Conservation (phyloP, 495 filamentous ascomycete genomes). For the Letharia columbiana region DNA sequence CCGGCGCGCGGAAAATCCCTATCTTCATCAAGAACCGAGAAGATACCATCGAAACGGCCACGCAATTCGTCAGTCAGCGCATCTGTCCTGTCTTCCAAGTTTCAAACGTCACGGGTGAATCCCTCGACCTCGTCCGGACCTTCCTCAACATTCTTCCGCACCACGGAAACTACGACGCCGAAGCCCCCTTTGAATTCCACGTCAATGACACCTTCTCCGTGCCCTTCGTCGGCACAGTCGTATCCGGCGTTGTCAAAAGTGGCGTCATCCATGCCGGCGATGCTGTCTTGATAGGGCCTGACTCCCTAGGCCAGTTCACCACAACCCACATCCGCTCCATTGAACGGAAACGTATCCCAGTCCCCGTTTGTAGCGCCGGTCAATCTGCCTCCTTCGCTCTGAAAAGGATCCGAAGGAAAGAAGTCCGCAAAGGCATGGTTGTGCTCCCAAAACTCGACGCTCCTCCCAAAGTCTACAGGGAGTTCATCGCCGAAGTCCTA, state of each 20-base stretch:
- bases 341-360: slow-evolving; percentile 87
- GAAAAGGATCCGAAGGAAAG: slow-evolving; percentile 75
- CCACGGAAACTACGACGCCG: slow-evolving; percentile 83
- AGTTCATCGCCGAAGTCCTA: slow-evolving; percentile 92
- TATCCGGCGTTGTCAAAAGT: slow-evolving; percentile 85
- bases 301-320: slow-evolving; percentile 84
- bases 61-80: slow-evolving; percentile 88
- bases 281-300: slow-evolving; percentile 79
- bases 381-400: slow-evolving; percentile 90
- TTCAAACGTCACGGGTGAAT: slow-evolving; percentile 91
- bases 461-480: slow-evolving; percentile 72
- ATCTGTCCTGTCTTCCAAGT: slow-evolving; percentile 98
- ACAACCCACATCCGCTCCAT: slow-evolving; percentile 87
- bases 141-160: slow-evolving; percentile 96
- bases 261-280: slow-evolving; percentile 87
- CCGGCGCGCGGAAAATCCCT: slow-evolving; percentile 92
- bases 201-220: slow-evolving; percentile 99
- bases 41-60: slow-evolving; percentile 88
- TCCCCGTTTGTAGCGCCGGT: slow-evolving; percentile 81
- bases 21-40: slow-evolving; percentile 89
- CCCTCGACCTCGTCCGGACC: slow-evolving; percentile 68
- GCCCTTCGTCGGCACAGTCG: slow-evolving; percentile 92
- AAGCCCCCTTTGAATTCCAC: slow-evolving; percentile 88
- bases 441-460: slow-evolving; percentile 75
- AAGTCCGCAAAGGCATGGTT: slow-evolving; percentile 98